Conservation (phyloP, 306 rosid genomes). For the Cucumis hystrix region DNA sequence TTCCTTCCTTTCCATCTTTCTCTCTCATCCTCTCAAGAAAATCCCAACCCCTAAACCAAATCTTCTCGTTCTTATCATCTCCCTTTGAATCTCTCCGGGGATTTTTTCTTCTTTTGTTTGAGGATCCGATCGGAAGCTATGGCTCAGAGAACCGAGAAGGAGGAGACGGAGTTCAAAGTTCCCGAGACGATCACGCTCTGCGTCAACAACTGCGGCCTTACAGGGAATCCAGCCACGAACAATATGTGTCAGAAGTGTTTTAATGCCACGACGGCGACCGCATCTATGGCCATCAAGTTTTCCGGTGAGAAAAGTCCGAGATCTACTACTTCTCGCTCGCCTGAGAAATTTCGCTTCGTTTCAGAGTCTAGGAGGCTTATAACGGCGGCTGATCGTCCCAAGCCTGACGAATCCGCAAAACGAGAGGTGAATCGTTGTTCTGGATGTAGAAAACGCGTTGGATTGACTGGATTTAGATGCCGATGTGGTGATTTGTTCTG, state of each 20-base stretch:
- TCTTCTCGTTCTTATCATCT: not conserved
- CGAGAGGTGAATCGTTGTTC: conserved; percentile 73
- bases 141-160: conserved; percentile 79
- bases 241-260: conserved; percentile 93
- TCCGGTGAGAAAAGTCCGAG: conserved; percentile 33
- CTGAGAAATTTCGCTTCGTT: conserved; percentile 15
- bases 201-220: conserved; percentile 79
- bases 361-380: conserved; percentile 9
- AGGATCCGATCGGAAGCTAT: conserved; percentile 14
- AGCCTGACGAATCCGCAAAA: conserved; percentile 25
- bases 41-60: not conserved
- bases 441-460: conserved; percentile 70
- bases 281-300: conserved; percentile 21
- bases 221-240: conserved; percentile 62
- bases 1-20: conserved; percentile 13
- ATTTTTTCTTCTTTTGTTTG: not conserved
- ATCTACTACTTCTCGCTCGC: conserved; percentile 27
- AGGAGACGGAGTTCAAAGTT: conserved; percentile 79
- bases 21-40: not conserved
- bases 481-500: conserved; percentile 94
- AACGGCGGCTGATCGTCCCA: conserved; percentile 13
- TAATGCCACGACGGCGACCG: conserved; percentile 21
- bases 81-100: conserved; percentile 4
- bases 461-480: conserved; percentile 82
- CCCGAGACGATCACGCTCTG: conserved; percentile 50